These are phyloP conservation scores for Apiospora phragmitis DNA, from an alignment of 2,329 filamentous ascomycete genomes.

Conservation along the genomic window DNA sequence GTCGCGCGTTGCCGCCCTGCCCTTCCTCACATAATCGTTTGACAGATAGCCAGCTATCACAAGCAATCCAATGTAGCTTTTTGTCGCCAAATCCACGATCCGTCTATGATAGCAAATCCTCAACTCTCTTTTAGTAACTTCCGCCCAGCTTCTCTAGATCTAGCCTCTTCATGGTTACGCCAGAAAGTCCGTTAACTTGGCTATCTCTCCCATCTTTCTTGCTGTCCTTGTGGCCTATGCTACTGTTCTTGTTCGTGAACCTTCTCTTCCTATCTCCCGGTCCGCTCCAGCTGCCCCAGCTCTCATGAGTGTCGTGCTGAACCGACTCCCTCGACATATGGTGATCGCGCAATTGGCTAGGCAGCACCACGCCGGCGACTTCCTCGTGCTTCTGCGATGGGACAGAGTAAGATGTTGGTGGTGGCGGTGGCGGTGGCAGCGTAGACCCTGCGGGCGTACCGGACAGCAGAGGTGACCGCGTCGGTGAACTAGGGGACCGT, in stretches of 20 bases:
- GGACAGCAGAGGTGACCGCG: neutral
- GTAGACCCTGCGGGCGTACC: neutral
- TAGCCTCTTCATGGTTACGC: slow-evolving; percentile 22
- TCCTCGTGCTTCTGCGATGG: neutral
- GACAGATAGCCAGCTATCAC: slow-evolving; percentile 8
- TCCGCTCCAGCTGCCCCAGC: slow-evolving; percentile 37
- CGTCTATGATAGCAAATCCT: neutral
- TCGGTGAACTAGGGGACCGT: slow-evolving; percentile 15
- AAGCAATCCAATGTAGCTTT: neutral
- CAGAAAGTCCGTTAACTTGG: neutral
- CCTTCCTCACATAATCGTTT: no score
- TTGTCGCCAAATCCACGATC: neutral
- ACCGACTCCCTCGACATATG: neutral
- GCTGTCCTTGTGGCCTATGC: slow-evolving; percentile 3
- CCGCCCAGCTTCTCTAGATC: slow-evolving; percentile 28
- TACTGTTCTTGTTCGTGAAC: neutral
- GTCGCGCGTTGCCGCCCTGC: neutral
- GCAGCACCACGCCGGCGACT: slow-evolving; percentile 19
- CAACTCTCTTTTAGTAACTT: slow-evolving; percentile 20
- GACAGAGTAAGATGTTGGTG: slow-evolving; percentile 13
- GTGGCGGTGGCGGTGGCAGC: slow-evolving; percentile 6
- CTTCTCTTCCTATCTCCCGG: slow-evolving; percentile 17
- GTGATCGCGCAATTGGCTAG: neutral
- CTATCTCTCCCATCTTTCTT: slow-evolving; percentile 18
- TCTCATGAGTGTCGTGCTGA: slow-evolving; percentile 29